A percentile compares a stretch with the other conserved stretches of the same genome.
Evolutionary conservation across 192 early-diverging fungal genomes (phyloP).

Genomic region (Anaeromyces robustus): DNA sequence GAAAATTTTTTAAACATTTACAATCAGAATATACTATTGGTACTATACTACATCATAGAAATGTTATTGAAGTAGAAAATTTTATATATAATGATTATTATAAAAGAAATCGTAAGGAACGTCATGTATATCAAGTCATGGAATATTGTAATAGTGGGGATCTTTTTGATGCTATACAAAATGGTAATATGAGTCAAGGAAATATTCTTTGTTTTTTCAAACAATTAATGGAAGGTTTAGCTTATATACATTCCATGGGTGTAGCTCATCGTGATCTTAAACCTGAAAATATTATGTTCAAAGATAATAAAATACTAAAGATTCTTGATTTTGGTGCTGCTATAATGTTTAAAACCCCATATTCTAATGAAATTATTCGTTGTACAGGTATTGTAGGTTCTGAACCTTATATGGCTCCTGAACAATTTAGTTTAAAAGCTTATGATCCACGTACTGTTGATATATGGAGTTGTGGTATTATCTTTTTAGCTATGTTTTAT

Average conservation of each 20-base stretch:
- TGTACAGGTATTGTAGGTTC: neutral
- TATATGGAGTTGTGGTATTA: constrained; percentile 15
- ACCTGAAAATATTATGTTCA: constrained; percentile 54
- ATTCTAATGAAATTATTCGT: constrained; percentile 13
- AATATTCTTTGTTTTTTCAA: neutral
- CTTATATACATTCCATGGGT: constrained; percentile 44
- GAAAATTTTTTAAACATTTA: neutral
- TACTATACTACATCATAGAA: constrained; percentile 43
- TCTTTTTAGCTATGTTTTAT: constrained; percentile 3
- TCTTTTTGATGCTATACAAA: constrained; percentile 2
- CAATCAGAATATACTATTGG: neutral
- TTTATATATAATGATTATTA: constrained; percentile 49
- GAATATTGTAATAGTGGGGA: constrained; percentile 5
- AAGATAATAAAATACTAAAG: neutral
- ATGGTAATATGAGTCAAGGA: neutral
- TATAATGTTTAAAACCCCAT: constrained; percentile 2
- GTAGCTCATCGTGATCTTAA: constrained; percentile 68
- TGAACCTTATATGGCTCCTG: constrained; percentile 7
- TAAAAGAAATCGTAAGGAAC: constrained; percentile 5
- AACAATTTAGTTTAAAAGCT: constrained; percentile 3
- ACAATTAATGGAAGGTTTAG: constrained; percentile 12
- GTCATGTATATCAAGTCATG: constrained; percentile 47
- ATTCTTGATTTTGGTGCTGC: constrained; percentile 8
- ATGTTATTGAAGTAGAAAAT: constrained; percentile 62
- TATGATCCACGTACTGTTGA: constrained; percentile 4